Evolutionary conservation across 306 rosid species (phyloP).

Genomic region (Castanea mollissima): DNA sequence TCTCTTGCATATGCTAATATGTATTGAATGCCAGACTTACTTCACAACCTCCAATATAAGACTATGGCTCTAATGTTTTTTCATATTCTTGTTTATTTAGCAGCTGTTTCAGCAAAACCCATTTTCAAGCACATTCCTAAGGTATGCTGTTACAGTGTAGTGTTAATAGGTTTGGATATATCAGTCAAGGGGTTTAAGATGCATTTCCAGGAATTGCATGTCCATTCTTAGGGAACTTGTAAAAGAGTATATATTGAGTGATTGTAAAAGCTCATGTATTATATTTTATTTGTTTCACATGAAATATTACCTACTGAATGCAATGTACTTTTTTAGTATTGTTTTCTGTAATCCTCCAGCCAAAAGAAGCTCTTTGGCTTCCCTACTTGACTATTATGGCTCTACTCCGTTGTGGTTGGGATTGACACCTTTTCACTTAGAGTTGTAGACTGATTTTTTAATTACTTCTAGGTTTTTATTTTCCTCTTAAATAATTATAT

Average conservation of each 20-base stretch:
- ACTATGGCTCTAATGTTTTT: neutral
- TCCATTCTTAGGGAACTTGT: neutral
- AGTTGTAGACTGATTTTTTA: neutral
- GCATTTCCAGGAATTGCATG: neutral
- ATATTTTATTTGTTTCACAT: neutral
- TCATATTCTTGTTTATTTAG: slow-evolving; percentile 19
- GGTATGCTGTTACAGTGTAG: slow-evolving; percentile 48
- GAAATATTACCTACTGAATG: neutral
- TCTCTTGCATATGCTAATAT: neutral
- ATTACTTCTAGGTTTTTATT: neutral
- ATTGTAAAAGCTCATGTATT: neutral
- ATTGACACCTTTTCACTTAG: neutral
- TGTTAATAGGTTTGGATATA: slow-evolving; percentile 14
- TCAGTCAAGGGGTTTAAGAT: neutral
- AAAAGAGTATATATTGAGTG: neutral
- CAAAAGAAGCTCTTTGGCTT: neutral
- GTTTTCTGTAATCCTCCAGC: neutral
- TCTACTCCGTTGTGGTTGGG: neutral
- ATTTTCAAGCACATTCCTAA: slow-evolving; percentile 92
- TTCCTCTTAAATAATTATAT: neutral
- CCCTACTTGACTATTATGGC: neutral
- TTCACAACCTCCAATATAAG: neutral
- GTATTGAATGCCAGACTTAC: neutral
- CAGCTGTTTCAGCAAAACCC: slow-evolving; percentile 59
- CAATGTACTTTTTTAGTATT: neutral